Conservation (phyloP, 2,329 filamentous ascomycete genomes). For the Cercospora sesami region DNA sequence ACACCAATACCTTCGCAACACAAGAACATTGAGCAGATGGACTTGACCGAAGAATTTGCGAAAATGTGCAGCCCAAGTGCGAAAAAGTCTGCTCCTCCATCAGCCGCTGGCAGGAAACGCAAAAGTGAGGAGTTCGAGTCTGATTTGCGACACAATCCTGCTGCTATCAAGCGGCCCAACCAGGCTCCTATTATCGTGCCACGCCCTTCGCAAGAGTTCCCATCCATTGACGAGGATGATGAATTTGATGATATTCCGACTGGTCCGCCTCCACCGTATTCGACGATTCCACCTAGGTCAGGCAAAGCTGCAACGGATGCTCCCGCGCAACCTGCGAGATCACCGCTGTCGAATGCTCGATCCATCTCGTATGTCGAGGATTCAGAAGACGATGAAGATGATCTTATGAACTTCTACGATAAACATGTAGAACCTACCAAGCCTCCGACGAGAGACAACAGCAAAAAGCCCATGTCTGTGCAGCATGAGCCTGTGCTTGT, state of each 20-base stretch:
- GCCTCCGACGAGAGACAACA: neutral
- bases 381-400: conserved; percentile 35
- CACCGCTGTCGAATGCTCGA: neutral
- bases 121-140: conserved; percentile 49
- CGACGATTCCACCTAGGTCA: conserved; percentile 39
- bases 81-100: conserved; percentile 8
- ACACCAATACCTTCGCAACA: neutral
- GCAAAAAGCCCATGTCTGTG: neutral
- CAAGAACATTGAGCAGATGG: conserved; percentile 36
- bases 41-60: conserved; percentile 37
- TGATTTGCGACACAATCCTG: conserved; percentile 26
- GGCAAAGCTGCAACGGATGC: neutral
- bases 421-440: conserved; percentile 4
- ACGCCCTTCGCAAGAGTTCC: conserved; percentile 37
- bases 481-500: neutral
- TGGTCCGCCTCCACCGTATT: conserved; percentile 47
- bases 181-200: conserved; percentile 5
- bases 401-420: conserved; percentile 31
- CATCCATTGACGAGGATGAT: conserved; percentile 42
- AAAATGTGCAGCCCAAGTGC: conserved; percentile 26
- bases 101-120: conserved; percentile 42
- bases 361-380: conserved; percentile 24
- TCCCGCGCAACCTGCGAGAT: neutral
- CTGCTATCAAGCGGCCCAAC: conserved; percentile 16
- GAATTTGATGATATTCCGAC: conserved; percentile 19